Percentiles rank a stretch among this genome's conserved stretches.
Evolutionary conservation across 352 stramenopile genomes (phyloP).

Genomic region (Achlya hypogyna): DNA sequence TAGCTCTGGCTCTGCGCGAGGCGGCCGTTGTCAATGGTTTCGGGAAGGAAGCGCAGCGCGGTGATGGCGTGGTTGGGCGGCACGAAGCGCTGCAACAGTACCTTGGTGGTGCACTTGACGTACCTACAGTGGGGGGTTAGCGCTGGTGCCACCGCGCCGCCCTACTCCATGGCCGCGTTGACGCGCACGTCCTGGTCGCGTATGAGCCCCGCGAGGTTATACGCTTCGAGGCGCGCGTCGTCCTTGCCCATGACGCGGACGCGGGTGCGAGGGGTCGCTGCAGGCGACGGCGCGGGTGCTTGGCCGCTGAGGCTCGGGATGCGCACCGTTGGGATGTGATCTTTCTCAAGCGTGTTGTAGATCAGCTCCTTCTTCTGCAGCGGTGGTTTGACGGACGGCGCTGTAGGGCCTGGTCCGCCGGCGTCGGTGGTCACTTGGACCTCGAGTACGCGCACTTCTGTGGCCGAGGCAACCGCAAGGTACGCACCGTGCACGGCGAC

Average conservation of each 20-base stretch:
- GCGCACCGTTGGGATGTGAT: constrained; percentile 20
- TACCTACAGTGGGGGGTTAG: constrained; percentile 9
- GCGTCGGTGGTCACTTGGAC: constrained; percentile 25
- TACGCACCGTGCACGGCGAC: constrained; percentile 77
- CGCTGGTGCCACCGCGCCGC: constrained; percentile 31
- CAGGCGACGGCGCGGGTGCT: not conserved
- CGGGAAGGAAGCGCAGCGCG: constrained; percentile 60
- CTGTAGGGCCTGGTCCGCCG: not conserved
- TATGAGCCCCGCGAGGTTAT: constrained; percentile 59
- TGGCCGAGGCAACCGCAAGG: constrained; percentile 60
- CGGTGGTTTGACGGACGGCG: constrained; percentile 1
- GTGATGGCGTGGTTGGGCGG: constrained; percentile 64
- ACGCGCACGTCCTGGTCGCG: constrained; percentile 70
- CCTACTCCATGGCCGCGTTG: constrained; percentile 73
- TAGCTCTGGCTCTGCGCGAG: constrained; percentile 68
- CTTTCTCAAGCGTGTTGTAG: constrained; percentile 41
- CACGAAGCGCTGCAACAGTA: constrained; percentile 64
- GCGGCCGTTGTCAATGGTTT: constrained; percentile 76
- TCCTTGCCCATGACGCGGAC: constrained; percentile 43
- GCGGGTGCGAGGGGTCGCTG: not conserved
- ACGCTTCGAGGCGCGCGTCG: constrained; percentile 64
- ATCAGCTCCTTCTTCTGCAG: constrained; percentile 47
- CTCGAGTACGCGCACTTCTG: constrained; percentile 75
- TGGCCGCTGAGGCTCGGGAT: constrained; percentile 4
- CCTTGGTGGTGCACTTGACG: constrained; percentile 33